Percentiles rank a stretch among this genome's conserved stretches.
Conservation (phyloP, 768 basidiomycete species). For the Chalciporus chontae region DNA sequence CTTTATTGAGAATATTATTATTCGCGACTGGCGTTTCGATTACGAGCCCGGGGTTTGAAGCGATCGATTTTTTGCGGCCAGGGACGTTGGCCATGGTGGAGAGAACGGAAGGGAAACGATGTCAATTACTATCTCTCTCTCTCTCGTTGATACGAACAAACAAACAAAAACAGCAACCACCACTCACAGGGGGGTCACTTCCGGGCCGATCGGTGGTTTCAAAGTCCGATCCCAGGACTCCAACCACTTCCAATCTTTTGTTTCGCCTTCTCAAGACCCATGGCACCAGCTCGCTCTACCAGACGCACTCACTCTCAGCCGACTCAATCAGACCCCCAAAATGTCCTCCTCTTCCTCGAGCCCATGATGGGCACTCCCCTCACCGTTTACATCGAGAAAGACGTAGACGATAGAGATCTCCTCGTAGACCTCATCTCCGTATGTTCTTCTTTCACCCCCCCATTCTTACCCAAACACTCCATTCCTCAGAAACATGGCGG, state of each 20-base stretch:
- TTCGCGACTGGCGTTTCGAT: constrained; percentile 75
- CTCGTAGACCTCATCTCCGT: constrained; percentile 67
- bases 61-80: constrained; percentile 78
- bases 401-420: constrained; percentile 65
- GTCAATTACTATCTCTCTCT: too few species aligned
- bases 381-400: constrained; percentile 75
- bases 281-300: constrained; percentile 73
- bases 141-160: constrained; percentile 32
- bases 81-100: constrained; percentile 50
- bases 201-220: not conserved
- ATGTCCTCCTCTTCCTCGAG: constrained; percentile 65
- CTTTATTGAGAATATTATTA: constrained; percentile 88
- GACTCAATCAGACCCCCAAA: constrained; percentile 28
- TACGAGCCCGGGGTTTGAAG: constrained; percentile 57
- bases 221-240: constrained; percentile 29
- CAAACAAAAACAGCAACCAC: constrained; percentile 15
- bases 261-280: constrained; percentile 51
- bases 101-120: too few species aligned
- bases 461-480: constrained; percentile 3
- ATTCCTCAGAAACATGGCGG: constrained; percentile 70
- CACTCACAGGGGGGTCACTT: constrained; percentile 3
- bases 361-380: constrained; percentile 79
- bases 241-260: constrained; percentile 24
- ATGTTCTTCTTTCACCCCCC: constrained; percentile 29
- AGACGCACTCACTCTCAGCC: constrained; percentile 43